These are phyloP conservation scores for Russula compacta DNA, from an alignment of 768 basidiomycete genomes.

Conservation along the genomic window DNA sequence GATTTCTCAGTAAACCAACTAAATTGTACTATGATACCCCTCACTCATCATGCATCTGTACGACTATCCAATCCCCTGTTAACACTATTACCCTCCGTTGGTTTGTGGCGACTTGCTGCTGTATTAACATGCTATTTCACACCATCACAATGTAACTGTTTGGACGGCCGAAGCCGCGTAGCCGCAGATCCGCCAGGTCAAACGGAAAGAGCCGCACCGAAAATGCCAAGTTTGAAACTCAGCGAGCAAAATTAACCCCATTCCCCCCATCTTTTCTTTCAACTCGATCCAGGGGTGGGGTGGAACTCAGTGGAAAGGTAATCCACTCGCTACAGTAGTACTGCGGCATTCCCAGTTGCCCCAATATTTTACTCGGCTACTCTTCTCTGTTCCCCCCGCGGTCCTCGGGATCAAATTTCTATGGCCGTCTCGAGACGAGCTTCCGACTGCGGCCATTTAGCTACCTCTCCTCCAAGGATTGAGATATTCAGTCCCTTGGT, in stretches of 20 bases:
- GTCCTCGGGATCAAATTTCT: not conserved
- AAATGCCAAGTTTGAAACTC: not conserved
- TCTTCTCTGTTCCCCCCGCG: not conserved
- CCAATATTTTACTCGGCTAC: not conserved
- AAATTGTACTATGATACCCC: constrained; percentile 22
- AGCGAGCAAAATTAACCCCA: not conserved
- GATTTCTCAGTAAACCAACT: constrained; percentile 13
- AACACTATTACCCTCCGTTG: constrained; percentile 14
- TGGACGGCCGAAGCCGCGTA: not conserved
- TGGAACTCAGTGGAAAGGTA: not conserved
- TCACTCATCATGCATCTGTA: constrained; percentile 22
- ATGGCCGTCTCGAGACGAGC: not conserved
- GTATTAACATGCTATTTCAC: not conserved
- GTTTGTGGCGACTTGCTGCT: not conserved
- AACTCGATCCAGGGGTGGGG: not conserved
- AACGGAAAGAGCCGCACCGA: not conserved
- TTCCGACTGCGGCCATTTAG: not conserved
- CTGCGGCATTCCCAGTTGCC: not conserved
- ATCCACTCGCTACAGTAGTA: not conserved
- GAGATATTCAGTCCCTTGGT: not conserved
- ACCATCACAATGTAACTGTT: not conserved
- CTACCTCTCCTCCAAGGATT: not conserved
- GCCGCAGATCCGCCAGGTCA: not conserved
- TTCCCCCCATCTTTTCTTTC: too few relatives aligned
- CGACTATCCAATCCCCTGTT: constrained; percentile 18